phyloP scores from a whole-genome alignment of 1,284 basidiomycete genomes.

The Ceraceosorus bombacis region DNA sequence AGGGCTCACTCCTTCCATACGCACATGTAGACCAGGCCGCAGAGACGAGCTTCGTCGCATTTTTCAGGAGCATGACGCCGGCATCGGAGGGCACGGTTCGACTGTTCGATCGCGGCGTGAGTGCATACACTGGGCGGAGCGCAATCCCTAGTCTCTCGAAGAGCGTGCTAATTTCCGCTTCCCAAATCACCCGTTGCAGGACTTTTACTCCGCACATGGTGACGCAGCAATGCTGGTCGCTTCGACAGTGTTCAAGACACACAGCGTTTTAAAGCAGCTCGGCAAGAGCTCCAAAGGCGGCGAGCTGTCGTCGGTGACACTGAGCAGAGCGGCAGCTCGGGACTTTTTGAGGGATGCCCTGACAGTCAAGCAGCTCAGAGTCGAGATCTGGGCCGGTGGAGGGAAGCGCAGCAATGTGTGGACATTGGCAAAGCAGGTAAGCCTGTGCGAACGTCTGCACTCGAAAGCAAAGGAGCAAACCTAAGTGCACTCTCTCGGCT shows the following conservation, averaged over 20 bases:
- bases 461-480: not conserved
- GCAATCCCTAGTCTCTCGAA: not conserved
- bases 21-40: slow-evolving; percentile 22
- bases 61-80: slow-evolving; percentile 29
- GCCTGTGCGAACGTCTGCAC: slow-evolving; percentile 16
- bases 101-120: slow-evolving; percentile 37
- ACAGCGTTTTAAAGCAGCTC: slow-evolving; percentile 45
- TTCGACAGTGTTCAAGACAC: slow-evolving; percentile 58
- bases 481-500: not conserved
- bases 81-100: slow-evolving; percentile 36
- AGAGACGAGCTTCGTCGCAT: slow-evolving; percentile 34
- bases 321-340: slow-evolving; percentile 75
- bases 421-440: slow-evolving; percentile 68
- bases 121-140: not conserved
- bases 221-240: slow-evolving; percentile 82
- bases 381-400: slow-evolving; percentile 70
- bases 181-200: slow-evolving; percentile 48
- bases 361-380: slow-evolving; percentile 77
- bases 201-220: slow-evolving; percentile 83
- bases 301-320: slow-evolving; percentile 56
- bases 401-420: slow-evolving; percentile 60
- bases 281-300: slow-evolving; percentile 18
- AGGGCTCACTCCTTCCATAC: not conserved
- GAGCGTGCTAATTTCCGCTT: not conserved
- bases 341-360: slow-evolving; percentile 80